phyloP scores from a whole-genome alignment of 495 filamentous ascomycete genomes.

The Cairneyella variabilis region DNA sequence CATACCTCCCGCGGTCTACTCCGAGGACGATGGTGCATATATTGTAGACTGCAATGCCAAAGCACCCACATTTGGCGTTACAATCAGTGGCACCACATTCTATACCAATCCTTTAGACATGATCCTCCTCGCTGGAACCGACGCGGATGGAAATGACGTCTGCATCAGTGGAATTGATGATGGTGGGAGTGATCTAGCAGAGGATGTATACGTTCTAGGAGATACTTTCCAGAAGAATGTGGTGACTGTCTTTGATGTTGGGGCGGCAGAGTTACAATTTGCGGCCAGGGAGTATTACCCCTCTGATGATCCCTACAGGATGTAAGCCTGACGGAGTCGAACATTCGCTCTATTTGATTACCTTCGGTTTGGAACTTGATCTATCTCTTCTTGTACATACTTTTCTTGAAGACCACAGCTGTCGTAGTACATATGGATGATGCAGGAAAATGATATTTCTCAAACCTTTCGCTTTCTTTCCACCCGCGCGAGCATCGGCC shows the following conservation, averaged over 20 bases:
- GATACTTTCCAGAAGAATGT: constrained; percentile 63
- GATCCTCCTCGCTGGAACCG: constrained; percentile 36
- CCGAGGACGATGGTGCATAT: constrained; percentile 42
- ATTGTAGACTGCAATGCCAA: constrained; percentile 52
- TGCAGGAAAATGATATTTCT: too few relatives aligned
- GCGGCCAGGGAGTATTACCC: constrained; percentile 21
- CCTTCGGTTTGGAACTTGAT: too few relatives aligned
- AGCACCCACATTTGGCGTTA: constrained; percentile 48
- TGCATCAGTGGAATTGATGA: constrained; percentile 48
- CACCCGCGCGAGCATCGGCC: too few relatives aligned
- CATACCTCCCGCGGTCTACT: constrained; percentile 40
- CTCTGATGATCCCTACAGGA: constrained; percentile 11
- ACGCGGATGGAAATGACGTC: constrained; percentile 34
- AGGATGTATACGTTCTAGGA: constrained; percentile 52
- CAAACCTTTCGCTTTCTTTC: too few relatives aligned
- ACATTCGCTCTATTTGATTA: too few relatives aligned
- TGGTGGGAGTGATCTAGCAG: constrained; percentile 20
- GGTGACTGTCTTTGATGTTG: constrained; percentile 58
- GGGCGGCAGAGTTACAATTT: constrained; percentile 48
- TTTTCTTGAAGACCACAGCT: too few relatives aligned
- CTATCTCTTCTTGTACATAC: too few relatives aligned
- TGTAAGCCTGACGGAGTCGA: too few relatives aligned
- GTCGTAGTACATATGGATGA: too few relatives aligned
- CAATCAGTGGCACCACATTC: constrained; percentile 45
- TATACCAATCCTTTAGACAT: constrained; percentile 53